phyloP scores from a whole-genome alignment of 208 protist species.

The Trypanosoma grayi region DNA sequence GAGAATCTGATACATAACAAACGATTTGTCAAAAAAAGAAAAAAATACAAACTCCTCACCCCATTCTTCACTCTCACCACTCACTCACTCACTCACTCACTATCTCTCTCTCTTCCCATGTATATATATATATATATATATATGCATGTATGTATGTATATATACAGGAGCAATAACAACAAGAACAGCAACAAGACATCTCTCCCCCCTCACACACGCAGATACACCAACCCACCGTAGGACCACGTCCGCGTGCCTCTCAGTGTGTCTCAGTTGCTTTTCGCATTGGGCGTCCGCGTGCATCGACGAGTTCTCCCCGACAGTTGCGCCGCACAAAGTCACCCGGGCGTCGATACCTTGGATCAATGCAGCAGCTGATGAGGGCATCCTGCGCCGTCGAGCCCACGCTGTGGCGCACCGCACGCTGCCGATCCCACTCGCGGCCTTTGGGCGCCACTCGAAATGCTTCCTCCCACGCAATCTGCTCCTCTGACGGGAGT shows the following conservation, averaged over 20 bases:
- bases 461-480: conserved; percentile 14
- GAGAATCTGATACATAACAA: background rate
- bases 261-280: background rate
- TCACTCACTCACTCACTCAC: no score
- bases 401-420: conserved; percentile 50
- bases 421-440: conserved; percentile 82
- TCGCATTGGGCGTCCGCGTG: conserved; percentile 14
- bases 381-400: conserved; percentile 70
- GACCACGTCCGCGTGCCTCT: background rate
- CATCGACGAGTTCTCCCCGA: conserved; percentile 16
- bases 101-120: no score
- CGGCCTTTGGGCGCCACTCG: conserved; percentile 51
- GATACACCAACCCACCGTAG: no score
- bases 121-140: conserved; percentile 18
- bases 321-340: conserved; percentile 35
- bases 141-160: conserved; percentile 9
- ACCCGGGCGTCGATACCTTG: conserved; percentile 66
- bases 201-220: no score
- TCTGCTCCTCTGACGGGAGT: conserved; percentile 17
- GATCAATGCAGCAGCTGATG: conserved; percentile 58
- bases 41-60: no score
- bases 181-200: no score
- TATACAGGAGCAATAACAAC: no score
- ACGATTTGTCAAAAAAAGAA: background rate
- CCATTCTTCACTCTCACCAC: no score